These are phyloP conservation scores for Penicillium daleae DNA, from an alignment of 495 filamentous ascomycete genomes.

Conservation along the genomic window DNA sequence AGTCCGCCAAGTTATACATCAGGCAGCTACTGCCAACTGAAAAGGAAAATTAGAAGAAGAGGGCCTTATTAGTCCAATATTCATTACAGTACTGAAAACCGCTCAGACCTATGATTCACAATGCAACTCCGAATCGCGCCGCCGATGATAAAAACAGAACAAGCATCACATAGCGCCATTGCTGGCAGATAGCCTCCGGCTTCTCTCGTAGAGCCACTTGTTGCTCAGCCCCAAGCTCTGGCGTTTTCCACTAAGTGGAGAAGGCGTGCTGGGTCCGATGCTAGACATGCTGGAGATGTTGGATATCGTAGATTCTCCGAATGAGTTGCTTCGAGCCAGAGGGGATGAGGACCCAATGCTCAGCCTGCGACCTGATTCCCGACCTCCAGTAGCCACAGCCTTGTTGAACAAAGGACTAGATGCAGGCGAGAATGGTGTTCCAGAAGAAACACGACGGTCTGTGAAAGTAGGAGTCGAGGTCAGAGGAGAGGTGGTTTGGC, in stretches of 20 bases:
- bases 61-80: slow-evolving; percentile 11
- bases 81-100: slow-evolving; percentile 10
- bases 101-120: slow-evolving; percentile 11
- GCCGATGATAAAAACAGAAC: slow-evolving; percentile 16
- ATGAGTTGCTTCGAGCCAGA: slow-evolving; percentile 50
- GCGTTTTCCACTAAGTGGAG: slow-evolving; percentile 62
- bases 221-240: slow-evolving; percentile 76
- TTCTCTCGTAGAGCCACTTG: slow-evolving; percentile 90
- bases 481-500: slow-evolving; percentile 56
- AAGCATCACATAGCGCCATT: slow-evolving; percentile 40
- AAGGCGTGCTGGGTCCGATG: slow-evolving; percentile 62
- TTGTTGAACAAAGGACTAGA: slow-evolving; percentile 74
- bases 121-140: slow-evolving; percentile 21
- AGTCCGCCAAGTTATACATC: slow-evolving; percentile 7
- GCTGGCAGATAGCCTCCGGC: slow-evolving; percentile 48
- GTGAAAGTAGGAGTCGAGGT: slow-evolving; percentile 50
- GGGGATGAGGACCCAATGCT: slow-evolving; percentile 60
- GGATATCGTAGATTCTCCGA: slow-evolving; percentile 37
- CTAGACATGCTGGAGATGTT: slow-evolving; percentile 10
- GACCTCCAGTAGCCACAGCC: slow-evolving; percentile 54
- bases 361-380: slow-evolving; percentile 57
- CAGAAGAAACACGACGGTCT: slow-evolving; percentile 39
- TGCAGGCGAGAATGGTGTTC: slow-evolving; percentile 53
- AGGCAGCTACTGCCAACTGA: not conserved
- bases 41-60: not conserved